Evolutionary conservation across 2,329 filamentous ascomycete species (phyloP).

Genomic region (Microdochium nivale): DNA sequence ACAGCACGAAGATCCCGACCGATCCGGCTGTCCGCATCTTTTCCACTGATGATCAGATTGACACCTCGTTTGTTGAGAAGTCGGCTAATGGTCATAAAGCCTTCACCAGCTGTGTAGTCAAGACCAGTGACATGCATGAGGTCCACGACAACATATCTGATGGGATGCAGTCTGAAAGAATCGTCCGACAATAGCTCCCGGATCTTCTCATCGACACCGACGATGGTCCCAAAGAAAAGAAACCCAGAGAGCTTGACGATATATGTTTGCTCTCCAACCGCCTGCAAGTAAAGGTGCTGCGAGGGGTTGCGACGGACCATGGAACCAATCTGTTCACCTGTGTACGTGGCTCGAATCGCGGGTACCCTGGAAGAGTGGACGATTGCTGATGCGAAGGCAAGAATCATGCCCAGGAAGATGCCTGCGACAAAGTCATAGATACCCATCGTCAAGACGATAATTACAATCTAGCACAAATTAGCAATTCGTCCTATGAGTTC

Average conservation of each 20-base stretch:
- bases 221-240: slow-evolving; percentile 97
- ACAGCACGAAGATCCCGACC: slow-evolving; percentile 75
- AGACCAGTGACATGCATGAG: slow-evolving; percentile 83
- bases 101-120: slow-evolving; percentile 93
- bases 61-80: slow-evolving; percentile 71
- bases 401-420: slow-evolving; percentile 81
- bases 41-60: slow-evolving; percentile 72
- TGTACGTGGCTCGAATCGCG: slow-evolving; percentile 83
- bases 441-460: slow-evolving; percentile 92
- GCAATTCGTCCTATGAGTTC: too few relatives aligned
- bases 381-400: slow-evolving; percentile 86
- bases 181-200: slow-evolving; percentile 75
- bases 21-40: slow-evolving; percentile 67
- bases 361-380: slow-evolving; percentile 86
- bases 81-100: slow-evolving; percentile 85
- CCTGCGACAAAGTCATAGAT: slow-evolving; percentile 94
- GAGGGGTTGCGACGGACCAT: slow-evolving; percentile 87
- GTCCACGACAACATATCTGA: slow-evolving; percentile 85
- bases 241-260: slow-evolving; percentile 90
- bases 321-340: slow-evolving; percentile 80
- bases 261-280: slow-evolving; percentile 81
- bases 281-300: slow-evolving; percentile 76
- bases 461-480: slow-evolving; percentile 49
- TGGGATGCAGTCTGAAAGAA: slow-evolving; percentile 66
- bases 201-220: slow-evolving; percentile 86